Evolutionary conservation across 257 asterid genomes (phyloP), one percentile per base, ranked within the genome.

Genomic region (Anisodus acutangulus): DNA sequence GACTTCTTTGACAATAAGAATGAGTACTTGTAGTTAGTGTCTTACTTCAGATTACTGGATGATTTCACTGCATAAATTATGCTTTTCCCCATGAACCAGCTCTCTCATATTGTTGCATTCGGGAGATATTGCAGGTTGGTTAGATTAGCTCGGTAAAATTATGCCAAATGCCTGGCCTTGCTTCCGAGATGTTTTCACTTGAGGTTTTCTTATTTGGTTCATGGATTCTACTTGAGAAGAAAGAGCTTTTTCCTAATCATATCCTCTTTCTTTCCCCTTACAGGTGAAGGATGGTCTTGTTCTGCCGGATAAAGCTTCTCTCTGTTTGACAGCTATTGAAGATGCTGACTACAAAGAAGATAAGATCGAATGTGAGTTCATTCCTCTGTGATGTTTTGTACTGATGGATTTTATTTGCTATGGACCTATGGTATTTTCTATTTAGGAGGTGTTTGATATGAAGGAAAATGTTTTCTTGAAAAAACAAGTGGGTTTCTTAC

Each of bases 271-370:
- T 82, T 41, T 82, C 78, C 54, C 13, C 22, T 49, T 80, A 59
- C 92, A 95, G 98, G 97, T 89, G 60, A 84, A 85, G 82, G 92
- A 88, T 83, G 99, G 99, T 72, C 88, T 95, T 63, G 92, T 95
- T 55, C 88, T 95, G 88, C 99, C 99, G 2, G 99, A 95, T 87
- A 92, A 90, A 90, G 97, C 98, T 83, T 91, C 98, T 83, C 97
- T 95, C 80, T 86, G 85, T 87, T 87, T 95, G 89, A 95, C 98
- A 22, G 99, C 99, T 43, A 95, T 95, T 85, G 99, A 95, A 90
- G 99, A 95, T 91, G 98, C 98, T 60, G 99, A 95, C 62, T 95
- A 95, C 94, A 95, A 95, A 90, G 98, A 93, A 87, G 98, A 95
- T 86, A 95, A 95, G 88, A 94, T 95, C 67, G 98, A 95, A 88